These are phyloP conservation scores for Cyclocybe aegerita DNA, from an alignment of 768 basidiomycete species.

Conservation along the genomic window DNA sequence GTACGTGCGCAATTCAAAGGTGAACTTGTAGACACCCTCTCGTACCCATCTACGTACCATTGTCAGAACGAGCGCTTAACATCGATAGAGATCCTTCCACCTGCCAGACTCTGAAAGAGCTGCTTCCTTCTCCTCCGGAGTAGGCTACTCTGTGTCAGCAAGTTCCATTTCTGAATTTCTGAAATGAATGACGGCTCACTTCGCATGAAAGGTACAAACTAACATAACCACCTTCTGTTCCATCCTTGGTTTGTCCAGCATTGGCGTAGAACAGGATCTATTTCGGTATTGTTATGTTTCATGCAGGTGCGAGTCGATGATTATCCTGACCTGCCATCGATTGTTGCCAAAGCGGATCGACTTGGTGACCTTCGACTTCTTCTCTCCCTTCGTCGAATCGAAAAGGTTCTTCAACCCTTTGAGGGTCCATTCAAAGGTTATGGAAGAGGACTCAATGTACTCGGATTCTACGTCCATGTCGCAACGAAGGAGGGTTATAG, in stretches of 20 bases:
- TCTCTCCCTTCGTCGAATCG: slow-evolving; percentile 76
- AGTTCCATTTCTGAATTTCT: neutral
- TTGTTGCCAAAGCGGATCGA: slow-evolving; percentile 77
- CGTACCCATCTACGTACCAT: slow-evolving; percentile 65
- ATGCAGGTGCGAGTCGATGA: neutral
- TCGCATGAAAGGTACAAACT: slow-evolving; percentile 84
- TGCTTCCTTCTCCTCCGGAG: slow-evolving; percentile 69
- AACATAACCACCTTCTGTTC: slow-evolving; percentile 52
- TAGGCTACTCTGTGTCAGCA: slow-evolving; percentile 50
- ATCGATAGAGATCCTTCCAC: slow-evolving; percentile 22
- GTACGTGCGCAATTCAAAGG: slow-evolving; percentile 77
- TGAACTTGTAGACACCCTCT: slow-evolving; percentile 83
- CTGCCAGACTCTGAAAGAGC: slow-evolving; percentile 57
- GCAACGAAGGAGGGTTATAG: neutral
- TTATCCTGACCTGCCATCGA: slow-evolving; percentile 60
- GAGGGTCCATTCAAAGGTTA: slow-evolving; percentile 79
- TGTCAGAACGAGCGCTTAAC: neutral
- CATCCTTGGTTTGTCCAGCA: slow-evolving; percentile 62
- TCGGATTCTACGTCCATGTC: slow-evolving; percentile 25
- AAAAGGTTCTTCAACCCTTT: slow-evolving; percentile 70
- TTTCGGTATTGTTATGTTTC: slow-evolving; percentile 12
- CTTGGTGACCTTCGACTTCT: slow-evolving; percentile 76
- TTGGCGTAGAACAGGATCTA: slow-evolving; percentile 86
- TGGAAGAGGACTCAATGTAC: slow-evolving; percentile 51
- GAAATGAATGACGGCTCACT: slow-evolving; percentile 38